Evolutionary conservation across 2,329 filamentous ascomycete species (phyloP), one percentile per base, ranked within the genome.

Genomic region (Geoglossum cookeanum): DNA sequence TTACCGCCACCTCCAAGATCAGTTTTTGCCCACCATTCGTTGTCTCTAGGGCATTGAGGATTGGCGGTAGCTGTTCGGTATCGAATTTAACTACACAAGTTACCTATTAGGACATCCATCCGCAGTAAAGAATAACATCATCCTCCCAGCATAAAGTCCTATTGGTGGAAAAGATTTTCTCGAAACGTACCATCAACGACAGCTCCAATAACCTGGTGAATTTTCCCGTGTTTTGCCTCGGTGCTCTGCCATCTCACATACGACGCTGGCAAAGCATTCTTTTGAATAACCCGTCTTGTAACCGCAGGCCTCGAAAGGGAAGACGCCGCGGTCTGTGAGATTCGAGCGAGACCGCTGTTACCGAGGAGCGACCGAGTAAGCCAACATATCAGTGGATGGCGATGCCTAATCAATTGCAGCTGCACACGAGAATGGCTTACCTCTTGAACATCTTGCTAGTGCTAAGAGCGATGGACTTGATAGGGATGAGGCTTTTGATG

Each of bases 31-130:
- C 88, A 74, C 85, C 84, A 78, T 97, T 97, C 66, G 82, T 75
- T 68, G 88, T 94, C 75, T 85, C 83, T 69, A 98, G 80, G 71
- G 92, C 92, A 78, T 98, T 97, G 72, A 97, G 84, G 83, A 98
- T 98, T 66, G 90, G 75, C 68, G 92, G 92, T 65, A 98, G 87
- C 77, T 91, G 87, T 64, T 91, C 86, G 66, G 78, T 80, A 70
- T 95, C 88, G 79, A 97, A 97, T 80, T 97, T 97, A 75, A 96
- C 91, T 95, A 72, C 66, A 68, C 63, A 63, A 58, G 59, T 62
- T 57, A 64, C 73, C 61, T 72, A 69, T 59, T 57, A 29, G 17
- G 22, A 17, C 30, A 4, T n/a, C 17, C 27, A n/a, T n/a, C 15
- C 9, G 9, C 22, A 8, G 13, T 29, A 32, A 3, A 54, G 30